Percentiles rank a stretch among this genome's conserved stretches.
These are phyloP conservation scores for Elaeagnus macrophylla DNA, from an alignment of 306 rosid genomes.

Conservation along the genomic window DNA sequence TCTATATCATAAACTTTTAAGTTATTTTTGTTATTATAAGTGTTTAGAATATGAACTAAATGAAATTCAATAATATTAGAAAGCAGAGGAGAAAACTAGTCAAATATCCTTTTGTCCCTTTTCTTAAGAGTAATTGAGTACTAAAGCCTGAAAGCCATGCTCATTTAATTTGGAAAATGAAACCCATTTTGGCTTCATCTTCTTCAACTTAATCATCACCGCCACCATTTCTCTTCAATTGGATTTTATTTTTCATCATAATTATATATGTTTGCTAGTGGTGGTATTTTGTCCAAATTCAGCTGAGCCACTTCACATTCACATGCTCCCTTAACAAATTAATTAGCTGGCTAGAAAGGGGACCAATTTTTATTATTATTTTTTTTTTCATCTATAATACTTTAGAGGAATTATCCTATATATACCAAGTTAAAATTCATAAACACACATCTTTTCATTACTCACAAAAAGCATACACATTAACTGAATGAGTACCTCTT, in stretches of 20 bases:
- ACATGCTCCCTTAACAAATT: constrained; percentile 24
- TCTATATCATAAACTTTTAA: too few relatives aligned
- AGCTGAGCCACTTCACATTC: constrained; percentile 36
- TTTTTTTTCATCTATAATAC: background rate
- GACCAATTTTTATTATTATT: constrained; percentile 13
- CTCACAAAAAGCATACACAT: too few relatives aligned
- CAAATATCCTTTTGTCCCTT: constrained; percentile 53
- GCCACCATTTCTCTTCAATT: constrained; percentile 21
- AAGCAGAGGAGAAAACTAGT: too few relatives aligned
- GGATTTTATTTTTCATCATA: constrained; percentile 22
- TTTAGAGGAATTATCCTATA: too few relatives aligned
- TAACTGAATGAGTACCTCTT: too few relatives aligned
- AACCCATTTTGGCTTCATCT: constrained; percentile 52
- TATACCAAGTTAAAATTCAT: too few relatives aligned
- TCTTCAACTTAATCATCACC: constrained; percentile 32
- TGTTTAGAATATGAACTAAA: too few relatives aligned
- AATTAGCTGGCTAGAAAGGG: constrained; percentile 21
- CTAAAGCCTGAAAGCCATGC: constrained; percentile 46
- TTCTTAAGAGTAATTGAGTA: constrained; percentile 69
- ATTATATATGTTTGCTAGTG: constrained; percentile 28
- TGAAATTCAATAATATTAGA: too few relatives aligned
- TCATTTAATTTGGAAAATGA: constrained; percentile 70
- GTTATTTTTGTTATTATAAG: too few relatives aligned
- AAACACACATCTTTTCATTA: too few relatives aligned
- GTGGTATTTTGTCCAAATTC: constrained; percentile 44